Base-by-base conservation (phyloP, 495 filamentous ascomycete species). In the Hypoxylon rickii region DNA sequence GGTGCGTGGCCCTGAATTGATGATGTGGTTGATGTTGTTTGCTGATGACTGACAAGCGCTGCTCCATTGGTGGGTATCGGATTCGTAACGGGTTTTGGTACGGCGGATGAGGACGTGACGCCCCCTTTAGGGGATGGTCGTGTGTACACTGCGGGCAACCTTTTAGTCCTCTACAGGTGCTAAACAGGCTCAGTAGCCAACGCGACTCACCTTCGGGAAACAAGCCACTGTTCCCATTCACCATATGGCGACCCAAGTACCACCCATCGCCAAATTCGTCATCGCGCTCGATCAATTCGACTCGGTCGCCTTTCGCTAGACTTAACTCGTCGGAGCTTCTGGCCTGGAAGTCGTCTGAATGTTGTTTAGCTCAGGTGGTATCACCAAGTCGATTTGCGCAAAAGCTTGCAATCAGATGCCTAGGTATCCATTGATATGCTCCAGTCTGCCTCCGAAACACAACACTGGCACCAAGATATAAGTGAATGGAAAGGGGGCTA, bases 261-360 rank as follows among this genome's bases (percentile, higher is more conserved):
- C 95, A 99, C 46, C 94, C 95, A 76, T 99, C 95, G 43, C 89
- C 89, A 71, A 97, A 99, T 62, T 96, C 95, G 69, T 97, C 93
- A 70, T 97, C 93, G 44, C 95, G 83, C 69, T 97, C 94, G 33
- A 96, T 84, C 50, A 99, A 75, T 74, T 95, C 86, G 44, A 99
- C 90, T 22, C 88, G 86, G 63, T 97, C 92, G 53, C 91, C 91
- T 58, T 91, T 94, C 26, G 80, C 76, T 62, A 99, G 76, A 59
- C 80, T 94, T 63, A 99, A 82, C 75, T 99, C 95, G 73, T 99
- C 95, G 37, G 87, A 85, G 69, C 90, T 92, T 50, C 93, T 86
- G 46, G 92, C 89, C 61, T 83, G 76, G 72, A 97, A 97, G 71
- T 96, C 91, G 76, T 98, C 80, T 83, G 48, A n/a, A 52, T 6